Percentiles rank a stretch among this genome's conserved stretches.
These are phyloP conservation scores for Lepidium aucheri DNA, from an alignment of 345 rosid species.

Conservation along the genomic window DNA sequence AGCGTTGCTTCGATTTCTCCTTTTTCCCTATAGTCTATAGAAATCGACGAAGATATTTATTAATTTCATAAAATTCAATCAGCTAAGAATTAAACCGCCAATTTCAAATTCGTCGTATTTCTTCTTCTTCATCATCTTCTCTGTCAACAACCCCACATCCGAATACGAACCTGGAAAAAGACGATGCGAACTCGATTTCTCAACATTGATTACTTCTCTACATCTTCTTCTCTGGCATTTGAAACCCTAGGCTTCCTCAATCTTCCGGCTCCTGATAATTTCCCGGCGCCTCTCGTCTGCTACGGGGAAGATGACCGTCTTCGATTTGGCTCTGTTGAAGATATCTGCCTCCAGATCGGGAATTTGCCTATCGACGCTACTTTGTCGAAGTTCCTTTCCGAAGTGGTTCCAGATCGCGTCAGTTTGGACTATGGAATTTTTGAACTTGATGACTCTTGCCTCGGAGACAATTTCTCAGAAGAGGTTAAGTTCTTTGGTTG, in stretches of 20 bases:
- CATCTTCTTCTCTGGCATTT: conserved; percentile 24
- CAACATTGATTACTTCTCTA: conserved; percentile 43
- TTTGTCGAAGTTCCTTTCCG: conserved; percentile 47
- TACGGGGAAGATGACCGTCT: conserved; percentile 21
- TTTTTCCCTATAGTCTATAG: not conserved
- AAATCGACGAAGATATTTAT: conserved; percentile 6
- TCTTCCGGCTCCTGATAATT: conserved; percentile 46
- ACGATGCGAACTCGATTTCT: conserved; percentile 77
- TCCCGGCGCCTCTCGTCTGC: conserved; percentile 20
- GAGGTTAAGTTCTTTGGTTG: not conserved
- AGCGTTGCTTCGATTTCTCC: not conserved
- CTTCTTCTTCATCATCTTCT: conserved; percentile 2
- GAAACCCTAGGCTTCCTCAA: conserved; percentile 53
- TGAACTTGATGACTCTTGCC: conserved; percentile 10
- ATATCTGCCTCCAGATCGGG: conserved; percentile 27
- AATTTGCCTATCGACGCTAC: conserved; percentile 41
- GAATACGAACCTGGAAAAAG: not conserved
- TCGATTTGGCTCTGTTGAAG: conserved; percentile 25
- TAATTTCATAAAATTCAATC: not conserved
- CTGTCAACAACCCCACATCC: not conserved
- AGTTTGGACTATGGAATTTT: conserved; percentile 24
- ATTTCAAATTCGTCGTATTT: conserved; percentile 21
- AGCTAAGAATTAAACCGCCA: conserved; percentile 32
- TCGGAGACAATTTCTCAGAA: not conserved
- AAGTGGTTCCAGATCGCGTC: conserved; percentile 42